Conservation (phyloP, 2,329 filamentous ascomycete species). For the Beauveria caledonica region DNA sequence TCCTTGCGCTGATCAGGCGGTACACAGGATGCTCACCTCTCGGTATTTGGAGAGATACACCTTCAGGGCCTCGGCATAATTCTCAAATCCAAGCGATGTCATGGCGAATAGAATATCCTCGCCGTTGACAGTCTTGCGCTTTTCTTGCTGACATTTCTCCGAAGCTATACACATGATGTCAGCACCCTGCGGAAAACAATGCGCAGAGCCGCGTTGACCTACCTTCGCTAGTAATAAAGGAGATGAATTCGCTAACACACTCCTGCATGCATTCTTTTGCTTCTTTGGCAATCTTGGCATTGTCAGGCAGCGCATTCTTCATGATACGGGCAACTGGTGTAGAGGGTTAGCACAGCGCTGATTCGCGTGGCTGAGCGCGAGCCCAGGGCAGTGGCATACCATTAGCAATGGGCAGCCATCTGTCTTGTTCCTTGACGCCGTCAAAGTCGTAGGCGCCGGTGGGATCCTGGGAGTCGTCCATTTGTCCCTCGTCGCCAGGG, state of each 20-base stretch:
- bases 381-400: slow-evolving; percentile 57
- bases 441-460: slow-evolving; percentile 83
- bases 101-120: slow-evolving; percentile 98
- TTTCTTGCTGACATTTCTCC: slow-evolving; percentile 98
- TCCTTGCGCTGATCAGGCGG: neutral
- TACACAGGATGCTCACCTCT: slow-evolving; percentile 60
- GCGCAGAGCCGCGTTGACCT: slow-evolving; percentile 28
- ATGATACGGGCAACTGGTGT: slow-evolving; percentile 97
- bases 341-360: neutral
- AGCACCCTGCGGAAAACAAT: slow-evolving; percentile 10
- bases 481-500: slow-evolving; percentile 87
- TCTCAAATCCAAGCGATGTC: slow-evolving; percentile 97
- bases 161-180: slow-evolving; percentile 54
- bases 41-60: slow-evolving; percentile 97
- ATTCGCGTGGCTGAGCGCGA: neutral
- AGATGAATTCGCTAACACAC: slow-evolving; percentile 99
- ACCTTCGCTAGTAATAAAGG: slow-evolving; percentile 99
- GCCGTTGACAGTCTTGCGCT: slow-evolving; percentile 97
- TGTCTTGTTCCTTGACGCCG: slow-evolving; percentile 92
- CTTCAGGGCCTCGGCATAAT: slow-evolving; percentile 95
- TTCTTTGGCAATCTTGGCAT: slow-evolving; percentile 98
- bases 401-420: slow-evolving; percentile 99
- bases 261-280: slow-evolving; percentile 99
- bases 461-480: slow-evolving; percentile 81
- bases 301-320: slow-evolving; percentile 95